A percentile compares a stretch with the other conserved stretches of the same genome.
These are phyloP conservation scores for Solioccasus polychromus DNA, from an alignment of 768 basidiomycete species.

Conservation along the genomic window DNA sequence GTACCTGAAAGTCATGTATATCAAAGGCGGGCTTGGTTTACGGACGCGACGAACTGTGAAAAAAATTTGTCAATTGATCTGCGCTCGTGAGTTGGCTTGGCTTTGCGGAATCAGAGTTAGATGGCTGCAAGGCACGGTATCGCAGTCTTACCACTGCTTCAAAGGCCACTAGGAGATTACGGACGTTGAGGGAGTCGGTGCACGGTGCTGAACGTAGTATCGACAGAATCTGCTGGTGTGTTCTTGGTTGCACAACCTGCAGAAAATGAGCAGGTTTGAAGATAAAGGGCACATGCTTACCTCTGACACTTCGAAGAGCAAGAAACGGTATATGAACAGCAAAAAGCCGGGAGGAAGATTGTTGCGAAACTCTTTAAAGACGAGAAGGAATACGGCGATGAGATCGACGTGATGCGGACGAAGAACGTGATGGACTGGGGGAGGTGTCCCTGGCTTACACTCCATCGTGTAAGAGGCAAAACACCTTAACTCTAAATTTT, in stretches of 20 bases:
- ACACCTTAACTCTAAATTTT: constrained; percentile 9
- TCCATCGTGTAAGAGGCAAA: constrained; percentile 25
- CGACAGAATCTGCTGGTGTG: constrained; percentile 48
- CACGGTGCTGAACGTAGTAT: constrained; percentile 46
- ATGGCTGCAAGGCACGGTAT: constrained; percentile 12
- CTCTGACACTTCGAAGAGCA: constrained; percentile 73
- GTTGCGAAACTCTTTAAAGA: constrained; percentile 58
- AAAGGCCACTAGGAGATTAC: constrained; percentile 46
- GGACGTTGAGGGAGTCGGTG: constrained; percentile 40
- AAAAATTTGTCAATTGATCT: constrained; percentile 64
- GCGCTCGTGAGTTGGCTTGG: constrained; percentile 48
- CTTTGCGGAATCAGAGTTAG: constrained; percentile 36
- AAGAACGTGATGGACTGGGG: constrained; percentile 64
- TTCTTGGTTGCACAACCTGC: constrained; percentile 63
- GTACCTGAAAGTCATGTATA: constrained; percentile 38
- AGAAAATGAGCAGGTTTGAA: constrained; percentile 4
- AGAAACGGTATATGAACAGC: constrained; percentile 60
- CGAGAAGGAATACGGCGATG: constrained; percentile 57
- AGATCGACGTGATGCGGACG: constrained; percentile 76
- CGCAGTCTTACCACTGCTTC: constrained; percentile 33
- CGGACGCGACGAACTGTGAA: constrained; percentile 32
- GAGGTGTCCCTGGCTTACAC: constrained; percentile 43
- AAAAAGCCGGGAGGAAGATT: constrained; percentile 56
- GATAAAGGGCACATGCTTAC: constrained; percentile 29
- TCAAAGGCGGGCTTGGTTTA: not conserved